A percentile compares a stretch with the other conserved stretches of the same genome.
phyloP scores from a whole-genome alignment of 2,329 filamentous ascomycete genomes.

The Dactylellina sp. region DNA sequence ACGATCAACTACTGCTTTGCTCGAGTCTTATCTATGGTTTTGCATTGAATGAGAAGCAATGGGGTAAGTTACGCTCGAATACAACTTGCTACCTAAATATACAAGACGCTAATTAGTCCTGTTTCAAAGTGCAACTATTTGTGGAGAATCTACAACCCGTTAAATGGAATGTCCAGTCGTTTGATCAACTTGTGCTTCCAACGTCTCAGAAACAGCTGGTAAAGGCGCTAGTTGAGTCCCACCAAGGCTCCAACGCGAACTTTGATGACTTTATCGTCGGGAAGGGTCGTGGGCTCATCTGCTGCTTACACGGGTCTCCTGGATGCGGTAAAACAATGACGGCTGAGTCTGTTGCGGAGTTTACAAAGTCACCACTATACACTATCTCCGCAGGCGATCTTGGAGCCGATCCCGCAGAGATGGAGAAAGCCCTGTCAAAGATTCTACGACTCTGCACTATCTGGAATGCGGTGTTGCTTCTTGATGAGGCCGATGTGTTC shows the following conservation, averaged over 20 bases:
- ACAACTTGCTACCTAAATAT: not conserved
- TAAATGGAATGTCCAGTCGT: slow-evolving; percentile 65
- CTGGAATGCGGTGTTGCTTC: slow-evolving; percentile 85
- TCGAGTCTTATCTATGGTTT: slow-evolving; percentile 89
- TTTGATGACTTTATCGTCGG: slow-evolving; percentile 70
- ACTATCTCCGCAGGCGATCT: slow-evolving; percentile 65
- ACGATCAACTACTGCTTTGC: slow-evolving; percentile 85
- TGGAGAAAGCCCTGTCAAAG: slow-evolving; percentile 82
- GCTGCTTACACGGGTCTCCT: slow-evolving; percentile 68
- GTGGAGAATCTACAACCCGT: slow-evolving; percentile 84
- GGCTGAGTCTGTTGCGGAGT: slow-evolving; percentile 69
- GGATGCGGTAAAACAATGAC: slow-evolving; percentile 72
- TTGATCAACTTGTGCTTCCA: slow-evolving; percentile 62
- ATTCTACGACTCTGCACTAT: slow-evolving; percentile 87
- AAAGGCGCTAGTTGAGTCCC: slow-evolving; percentile 67
- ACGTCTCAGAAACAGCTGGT: slow-evolving; percentile 61
- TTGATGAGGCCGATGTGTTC: slow-evolving; percentile 89
- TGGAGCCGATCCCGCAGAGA: slow-evolving; percentile 63
- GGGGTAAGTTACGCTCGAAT: slow-evolving; percentile 66
- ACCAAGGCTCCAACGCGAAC: slow-evolving; percentile 63
- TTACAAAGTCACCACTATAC: slow-evolving; percentile 68
- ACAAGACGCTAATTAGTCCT: not conserved
- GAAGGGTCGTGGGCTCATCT: slow-evolving; percentile 65
- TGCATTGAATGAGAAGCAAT: slow-evolving; percentile 86
- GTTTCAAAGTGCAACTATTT: slow-evolving; percentile 76